phyloP scores from a whole-genome alignment of 2,329 filamentous ascomycete species.

The Pseudogymnoascus sp. region DNA sequence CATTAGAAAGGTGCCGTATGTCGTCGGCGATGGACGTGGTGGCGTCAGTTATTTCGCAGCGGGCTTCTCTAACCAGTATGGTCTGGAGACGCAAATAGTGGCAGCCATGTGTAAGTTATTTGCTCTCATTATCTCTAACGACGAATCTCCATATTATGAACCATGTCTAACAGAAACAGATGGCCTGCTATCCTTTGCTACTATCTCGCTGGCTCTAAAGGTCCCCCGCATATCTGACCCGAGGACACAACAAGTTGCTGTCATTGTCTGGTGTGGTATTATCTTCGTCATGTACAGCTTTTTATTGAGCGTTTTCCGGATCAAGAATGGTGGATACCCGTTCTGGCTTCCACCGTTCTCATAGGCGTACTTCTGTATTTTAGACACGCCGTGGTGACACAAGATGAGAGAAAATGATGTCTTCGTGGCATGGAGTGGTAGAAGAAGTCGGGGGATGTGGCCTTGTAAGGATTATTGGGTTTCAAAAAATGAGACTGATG shows the following conservation, averaged over 20 bases:
- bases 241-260: conserved; percentile 70
- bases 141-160: conserved; percentile 10
- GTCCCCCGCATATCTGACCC: conserved; percentile 79
- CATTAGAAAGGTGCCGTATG: conserved; percentile 92
- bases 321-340: conserved; percentile 92
- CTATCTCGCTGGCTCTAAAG: conserved; percentile 85
- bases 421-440: neutral
- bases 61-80: conserved; percentile 90
- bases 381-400: neutral
- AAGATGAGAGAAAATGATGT: neutral
- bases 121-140: neutral
- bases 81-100: conserved; percentile 90
- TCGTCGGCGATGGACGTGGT: conserved; percentile 74
- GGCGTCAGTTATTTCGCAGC: conserved; percentile 84
- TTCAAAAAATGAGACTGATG: conserved; percentile 4
- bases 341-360: conserved; percentile 86
- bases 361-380: conserved; percentile 14
- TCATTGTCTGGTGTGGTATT: conserved; percentile 70
- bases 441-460: neutral
- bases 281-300: conserved; percentile 87
- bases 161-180: conserved; percentile 38
- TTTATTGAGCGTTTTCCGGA: conserved; percentile 83
- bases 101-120: conserved; percentile 77
- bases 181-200: conserved; percentile 77
- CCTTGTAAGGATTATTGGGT: conserved; percentile 7